Evolutionary conservation across 257 asterid species (phyloP), one percentile per base, ranked within the genome.

Genomic region (Craterostigma plantagineum): DNA sequence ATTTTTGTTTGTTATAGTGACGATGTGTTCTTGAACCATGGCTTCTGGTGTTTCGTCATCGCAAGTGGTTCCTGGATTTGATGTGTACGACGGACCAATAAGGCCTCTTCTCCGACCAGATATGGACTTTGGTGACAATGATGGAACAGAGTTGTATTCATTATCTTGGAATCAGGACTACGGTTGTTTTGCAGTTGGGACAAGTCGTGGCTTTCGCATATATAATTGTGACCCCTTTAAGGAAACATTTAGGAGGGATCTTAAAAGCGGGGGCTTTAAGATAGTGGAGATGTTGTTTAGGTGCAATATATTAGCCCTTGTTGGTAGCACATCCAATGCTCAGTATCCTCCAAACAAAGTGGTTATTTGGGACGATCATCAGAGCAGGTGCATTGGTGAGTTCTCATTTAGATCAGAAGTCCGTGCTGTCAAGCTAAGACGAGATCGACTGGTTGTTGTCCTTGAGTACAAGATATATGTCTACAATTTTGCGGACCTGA

Each of bases 321-420:
- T 76, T 4, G 81, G 81, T 10, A 69, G 85, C 16, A 70, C 67
- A 12, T 38, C 62, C 1, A 53, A 49, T 15, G 67, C 72, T 0
- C 60, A 47, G 15, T 67, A 55, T 27, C 49, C 69, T 0, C 34
- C 56, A 0, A 67, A 67, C 38, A 76, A 72, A 55, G 79, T 76
- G 10, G 54, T 69, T 68, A 62, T 76, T 9, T 76, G 83, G 82
- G 83, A 73, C 35, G 77, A 70, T 55, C 64, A 57, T 41, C 63
- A 51, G 38, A 47, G 60, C 16, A 50, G 59, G 42, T 69, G 70
- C 55, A 55, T 70, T 3, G 77, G 72, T 14, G 63, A 51, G 50
- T 36, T 62, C 7, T 30, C 13, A 10, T 55, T 46, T 33, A 54
- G 67, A 9, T 50, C 63, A 13, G 34, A 40, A 16, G 67, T 62